Evolutionary conservation across 1,139 yeast genomes (phyloP), one percentile per base, ranked within the genome.

Genomic region (Candida smagusa): DNA sequence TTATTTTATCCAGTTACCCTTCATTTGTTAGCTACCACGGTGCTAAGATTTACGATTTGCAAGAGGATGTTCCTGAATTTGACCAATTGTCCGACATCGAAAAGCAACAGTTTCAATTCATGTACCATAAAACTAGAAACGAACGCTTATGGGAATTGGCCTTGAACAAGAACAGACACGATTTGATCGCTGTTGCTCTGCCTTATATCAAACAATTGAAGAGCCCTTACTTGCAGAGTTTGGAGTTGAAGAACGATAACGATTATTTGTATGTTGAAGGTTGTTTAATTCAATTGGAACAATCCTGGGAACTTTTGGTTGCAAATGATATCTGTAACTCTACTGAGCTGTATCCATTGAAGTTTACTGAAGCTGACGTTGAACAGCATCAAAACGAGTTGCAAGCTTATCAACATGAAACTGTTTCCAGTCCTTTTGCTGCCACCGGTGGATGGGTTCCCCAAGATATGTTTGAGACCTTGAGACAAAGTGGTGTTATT

Each of bases 381-480:
- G 77, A 77, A 41, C 62, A 68, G 35, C 84, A 83, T 54, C 79
- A 78, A 40, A 55, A 65, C 22, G 77, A 75, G 23, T 72, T 87
- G 51, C 81, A 77, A 44, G 76, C 71, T 31, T 84, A 87, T 65
- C 92, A 86, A 58, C 65, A 76, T 47, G 80, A 77, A 47, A 64
- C 85, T 35, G 74, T 83, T 28, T 70, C 80, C 6, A 76, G 81
- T 39, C 97, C 97, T 33, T 89, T 89, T 60, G 82, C 87, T 27
- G 94, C 94, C 35, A 86, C 97, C 28, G 85, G 87, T 41, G 96
- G 96, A 5, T 90, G 97, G 96, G 76, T 92, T 41, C 96, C 97
- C 21, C 95, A 87, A 57, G 96, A 88, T 54, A 78, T 88, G 84
- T 89, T 90, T 56, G 83, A 78, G 31, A 76, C 77, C 40, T 71